phyloP scores from a whole-genome alignment of 148 eudicot species.

The Salicornia ramosissima region DNA sequence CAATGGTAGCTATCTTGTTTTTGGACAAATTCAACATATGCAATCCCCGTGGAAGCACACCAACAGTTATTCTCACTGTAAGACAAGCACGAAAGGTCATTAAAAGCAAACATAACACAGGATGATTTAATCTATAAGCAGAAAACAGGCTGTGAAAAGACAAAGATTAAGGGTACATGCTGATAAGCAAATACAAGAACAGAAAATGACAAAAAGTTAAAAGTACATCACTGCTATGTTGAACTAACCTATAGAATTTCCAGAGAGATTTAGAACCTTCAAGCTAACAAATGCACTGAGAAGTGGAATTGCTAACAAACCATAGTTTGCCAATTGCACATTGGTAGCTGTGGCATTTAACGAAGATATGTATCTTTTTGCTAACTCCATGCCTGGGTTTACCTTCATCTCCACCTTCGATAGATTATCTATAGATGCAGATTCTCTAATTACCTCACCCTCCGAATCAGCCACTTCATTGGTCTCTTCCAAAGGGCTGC shows the following conservation, averaged over 20 bases:
- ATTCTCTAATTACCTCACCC: conserved; percentile 24
- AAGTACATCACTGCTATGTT: too few relatives aligned
- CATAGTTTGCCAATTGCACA: conserved; percentile 83
- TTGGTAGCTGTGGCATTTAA: conserved; percentile 55
- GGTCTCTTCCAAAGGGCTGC: conserved; percentile 47
- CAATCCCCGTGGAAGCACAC: conserved; percentile 91
- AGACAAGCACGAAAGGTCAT: conserved; percentile 2
- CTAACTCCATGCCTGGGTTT: conserved; percentile 67
- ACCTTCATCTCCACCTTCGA: conserved; percentile 37
- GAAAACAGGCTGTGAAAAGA: neutral
- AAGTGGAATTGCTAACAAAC: conserved; percentile 79
- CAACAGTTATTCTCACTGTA: conserved; percentile 79
- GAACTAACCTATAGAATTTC: conserved; percentile 77
- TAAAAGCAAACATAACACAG: neutral
- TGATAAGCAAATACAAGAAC: too few relatives aligned
- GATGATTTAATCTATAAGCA: neutral
- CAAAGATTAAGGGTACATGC: too few relatives aligned
- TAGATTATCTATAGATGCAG: conserved; percentile 26
- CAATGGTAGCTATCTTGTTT: conserved; percentile 76
- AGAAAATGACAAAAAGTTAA: too few relatives aligned
- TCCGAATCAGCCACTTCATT: conserved; percentile 24
- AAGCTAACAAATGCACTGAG: conserved; percentile 84
- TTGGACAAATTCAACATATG: conserved; percentile 81
- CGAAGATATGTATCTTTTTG: conserved; percentile 73
- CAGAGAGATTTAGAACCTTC: conserved; percentile 76